Percentiles rank a stretch among this genome's conserved stretches.
phyloP scores from a whole-genome alignment of 2,329 filamentous ascomycete species.

The Delphinella strobiligena region DNA sequence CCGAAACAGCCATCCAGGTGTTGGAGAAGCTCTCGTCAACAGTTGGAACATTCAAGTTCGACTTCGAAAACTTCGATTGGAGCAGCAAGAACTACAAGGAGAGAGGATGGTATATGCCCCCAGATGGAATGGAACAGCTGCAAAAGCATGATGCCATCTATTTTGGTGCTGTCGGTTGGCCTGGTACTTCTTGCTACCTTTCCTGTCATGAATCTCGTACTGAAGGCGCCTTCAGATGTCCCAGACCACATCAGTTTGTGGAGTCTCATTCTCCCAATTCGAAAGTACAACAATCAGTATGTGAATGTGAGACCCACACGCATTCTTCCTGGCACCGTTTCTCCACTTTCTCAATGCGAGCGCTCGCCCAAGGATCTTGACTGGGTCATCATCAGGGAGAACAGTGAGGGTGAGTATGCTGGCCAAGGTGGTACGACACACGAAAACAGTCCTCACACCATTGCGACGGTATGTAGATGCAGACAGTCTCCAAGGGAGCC shows the following conservation, averaged over 20 bases:
- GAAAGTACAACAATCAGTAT: conserved; percentile 56
- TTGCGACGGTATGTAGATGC: too few species aligned
- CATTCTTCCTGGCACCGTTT: conserved; percentile 29
- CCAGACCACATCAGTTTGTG: conserved; percentile 58
- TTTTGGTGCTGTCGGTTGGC: conserved; percentile 49
- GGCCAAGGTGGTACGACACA: conserved; percentile 35
- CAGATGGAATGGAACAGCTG: conserved; percentile 37
- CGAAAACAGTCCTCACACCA: conserved; percentile 25
- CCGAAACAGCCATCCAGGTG: conserved; percentile 40
- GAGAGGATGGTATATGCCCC: conserved; percentile 41
- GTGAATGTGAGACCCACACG: conserved; percentile 49
- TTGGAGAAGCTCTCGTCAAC: conserved; percentile 33
- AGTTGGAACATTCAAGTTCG: conserved; percentile 34
- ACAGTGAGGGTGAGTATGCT: conserved; percentile 37
- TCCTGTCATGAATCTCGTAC: background rate
- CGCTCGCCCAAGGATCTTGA: conserved; percentile 26
- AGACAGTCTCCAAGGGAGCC: too few species aligned
- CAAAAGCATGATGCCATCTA: conserved; percentile 43
- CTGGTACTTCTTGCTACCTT: conserved; percentile 24
- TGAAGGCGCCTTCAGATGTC: conserved; percentile 33
- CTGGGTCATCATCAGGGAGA: conserved; percentile 38
- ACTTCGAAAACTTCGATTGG: conserved; percentile 42
- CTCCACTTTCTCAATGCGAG: conserved; percentile 26
- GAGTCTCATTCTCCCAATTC: conserved; percentile 54
- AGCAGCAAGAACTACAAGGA: conserved; percentile 36